Evolutionary conservation across 2,329 filamentous ascomycete species (phyloP), one percentile per base, ranked within the genome.

Genomic region (Ophiostoma populinum): DNA sequence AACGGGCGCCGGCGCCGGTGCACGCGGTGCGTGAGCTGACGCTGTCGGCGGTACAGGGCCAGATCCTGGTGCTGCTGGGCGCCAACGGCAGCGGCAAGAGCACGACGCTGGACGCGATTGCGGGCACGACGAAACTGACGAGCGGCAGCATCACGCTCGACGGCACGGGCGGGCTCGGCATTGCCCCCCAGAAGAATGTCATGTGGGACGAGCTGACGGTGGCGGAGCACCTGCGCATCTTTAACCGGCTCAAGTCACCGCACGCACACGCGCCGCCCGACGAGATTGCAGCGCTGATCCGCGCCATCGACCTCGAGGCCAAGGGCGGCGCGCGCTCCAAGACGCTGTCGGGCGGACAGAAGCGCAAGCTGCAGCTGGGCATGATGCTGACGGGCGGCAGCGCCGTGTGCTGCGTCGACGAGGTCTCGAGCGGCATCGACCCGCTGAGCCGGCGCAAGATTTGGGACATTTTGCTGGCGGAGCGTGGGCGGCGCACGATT

Each of bases 341-440:
- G 49, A 92, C 82, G 0, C 61, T 94, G 0, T 92, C 83, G 3
- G 86, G 86, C 7, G 86, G 86, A 0, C 86, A 94, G 53, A 93
- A 92, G 57, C 66, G 86, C 35, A 94, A 94, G 53, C 63, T 93
- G 7, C 86, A 94, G 53, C 63, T 94, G 3, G 85, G 83, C 5
- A 87, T 93, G 73, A 93, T 93, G 83, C 74, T 94, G 46, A 92
- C 82, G 4, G 86, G 87, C 41, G 85, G 83, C 9, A 87, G 80
- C 42, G 73, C 73, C 17, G 76, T 94, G 0, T 93, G 86, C 55
- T 90, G 83, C 47, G 74, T 94, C 6, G 86, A 94, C 45, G 87
- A 94, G 54, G 83, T 93, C 11, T 86, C 79, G 25, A 85, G 78
- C 40, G 87, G 86, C 11, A 65, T 94, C 15, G 86, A 94, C 49